Percentiles rank a stretch among this genome's conserved stretches.
These are phyloP conservation scores for Penicillium decumbens DNA, from an alignment of 2,329 filamentous ascomycete genomes.

Conservation along the genomic window DNA sequence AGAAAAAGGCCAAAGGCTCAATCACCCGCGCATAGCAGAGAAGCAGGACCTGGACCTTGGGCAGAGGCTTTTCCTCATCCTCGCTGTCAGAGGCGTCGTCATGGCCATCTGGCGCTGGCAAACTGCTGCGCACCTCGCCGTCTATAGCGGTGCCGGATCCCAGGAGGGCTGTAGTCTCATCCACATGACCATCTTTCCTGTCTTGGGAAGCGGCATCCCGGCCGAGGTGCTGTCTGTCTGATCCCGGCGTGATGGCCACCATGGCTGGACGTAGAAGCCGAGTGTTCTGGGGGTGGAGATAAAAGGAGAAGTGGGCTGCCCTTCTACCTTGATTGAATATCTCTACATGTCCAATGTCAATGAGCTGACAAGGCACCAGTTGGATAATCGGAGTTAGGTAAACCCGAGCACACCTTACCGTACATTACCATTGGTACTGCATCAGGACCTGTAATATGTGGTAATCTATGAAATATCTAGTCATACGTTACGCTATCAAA, in stretches of 20 bases:
- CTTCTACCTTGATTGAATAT: neutral
- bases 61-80: slow-evolving; percentile 49
- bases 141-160: neutral
- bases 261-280: neutral
- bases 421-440: neutral
- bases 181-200: slow-evolving; percentile 1
- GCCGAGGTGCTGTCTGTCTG: neutral
- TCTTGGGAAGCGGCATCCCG: neutral
- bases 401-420: neutral
- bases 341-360: neutral
- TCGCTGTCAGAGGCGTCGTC: slow-evolving; percentile 11
- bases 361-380: neutral
- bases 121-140: neutral
- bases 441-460: neutral
- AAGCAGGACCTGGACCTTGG: slow-evolving; percentile 62
- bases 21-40: slow-evolving; percentile 69
- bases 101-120: neutral
- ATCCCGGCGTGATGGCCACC: slow-evolving; percentile 3
- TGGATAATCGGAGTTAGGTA: neutral
- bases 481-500: neutral
- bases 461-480: neutral
- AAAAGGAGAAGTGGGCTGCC: no score
- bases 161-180: slow-evolving; percentile 19
- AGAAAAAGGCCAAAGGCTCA: slow-evolving; percentile 78
- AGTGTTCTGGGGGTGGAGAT: no score